Evolutionary conservation across 1,284 basidiomycete genomes (phyloP).

Genomic region (Rhodotorula mucilaginosa): DNA sequence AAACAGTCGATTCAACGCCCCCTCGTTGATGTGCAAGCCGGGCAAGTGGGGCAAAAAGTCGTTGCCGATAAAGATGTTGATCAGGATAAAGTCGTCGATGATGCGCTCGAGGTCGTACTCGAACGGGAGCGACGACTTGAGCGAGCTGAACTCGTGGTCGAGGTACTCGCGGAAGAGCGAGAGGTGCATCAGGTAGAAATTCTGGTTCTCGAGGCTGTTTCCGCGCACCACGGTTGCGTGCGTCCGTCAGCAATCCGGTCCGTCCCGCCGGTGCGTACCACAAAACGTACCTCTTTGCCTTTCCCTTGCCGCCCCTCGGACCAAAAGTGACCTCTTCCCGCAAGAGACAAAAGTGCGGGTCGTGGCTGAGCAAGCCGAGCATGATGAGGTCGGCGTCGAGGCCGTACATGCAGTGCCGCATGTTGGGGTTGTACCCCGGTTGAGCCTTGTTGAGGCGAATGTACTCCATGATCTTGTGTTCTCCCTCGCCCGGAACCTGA

Average conservation of each 20-base stretch:
- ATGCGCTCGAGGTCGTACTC: conserved; percentile 81
- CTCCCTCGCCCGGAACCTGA: conserved; percentile 86
- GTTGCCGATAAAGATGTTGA: conserved; percentile 95
- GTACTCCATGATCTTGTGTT: conserved; percentile 99
- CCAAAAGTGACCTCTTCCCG: conserved; percentile 99
- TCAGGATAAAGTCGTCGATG: conserved; percentile 96
- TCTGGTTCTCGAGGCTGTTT: conserved; percentile 74
- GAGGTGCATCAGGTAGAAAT: conserved; percentile 92
- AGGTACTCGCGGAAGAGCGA: conserved; percentile 95
- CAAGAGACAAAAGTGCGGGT: conserved; percentile 96
- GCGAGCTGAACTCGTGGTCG: conserved; percentile 78
- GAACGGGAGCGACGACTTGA: conserved; percentile 58
- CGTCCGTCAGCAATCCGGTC: not conserved
- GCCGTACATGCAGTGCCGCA: conserved; percentile 95
- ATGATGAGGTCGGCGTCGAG: conserved; percentile 98
- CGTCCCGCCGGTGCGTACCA: not conserved
- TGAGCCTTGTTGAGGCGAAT: conserved; percentile 92
- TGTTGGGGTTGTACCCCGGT: conserved; percentile 87
- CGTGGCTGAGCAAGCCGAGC: conserved; percentile 93
- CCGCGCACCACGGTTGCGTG: not conserved
- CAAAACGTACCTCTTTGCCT: conserved; percentile 57
- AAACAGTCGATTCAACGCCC: conserved; percentile 87
- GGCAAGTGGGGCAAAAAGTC: conserved; percentile 96
- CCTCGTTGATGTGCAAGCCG: conserved; percentile 96
- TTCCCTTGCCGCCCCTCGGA: conserved; percentile 68